Percentiles rank a stretch among this genome's conserved stretches.
phyloP scores from a whole-genome alignment of 495 filamentous ascomycete species.

The Penicillium pancosmium region DNA sequence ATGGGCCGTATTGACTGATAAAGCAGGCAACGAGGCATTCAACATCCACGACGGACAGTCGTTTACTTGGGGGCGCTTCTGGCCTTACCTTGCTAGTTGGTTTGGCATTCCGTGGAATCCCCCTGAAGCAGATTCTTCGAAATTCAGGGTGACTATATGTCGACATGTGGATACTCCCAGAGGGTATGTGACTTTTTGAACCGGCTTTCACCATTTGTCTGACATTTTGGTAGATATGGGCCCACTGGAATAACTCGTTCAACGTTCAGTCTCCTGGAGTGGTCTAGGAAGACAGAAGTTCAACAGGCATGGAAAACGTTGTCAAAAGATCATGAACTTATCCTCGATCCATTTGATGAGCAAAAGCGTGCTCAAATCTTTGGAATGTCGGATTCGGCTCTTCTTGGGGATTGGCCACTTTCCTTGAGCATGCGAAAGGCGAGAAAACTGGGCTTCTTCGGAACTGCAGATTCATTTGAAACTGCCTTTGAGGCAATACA shows the following conservation, averaged over 20 bases:
- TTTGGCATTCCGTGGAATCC: conserved; percentile 32
- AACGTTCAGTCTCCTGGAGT: neutral
- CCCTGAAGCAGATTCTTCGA: conserved; percentile 21
- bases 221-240: neutral
- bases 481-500: conserved; percentile 1
- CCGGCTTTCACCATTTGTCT: neutral
- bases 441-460: neutral
- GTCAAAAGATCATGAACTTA: neutral
- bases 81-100: conserved; percentile 47
- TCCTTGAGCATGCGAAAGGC: conserved; percentile 5
- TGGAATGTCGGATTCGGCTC: conserved; percentile 2
- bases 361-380: neutral
- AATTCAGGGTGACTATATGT: conserved; percentile 15
- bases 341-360: neutral
- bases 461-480: conserved; percentile 3
- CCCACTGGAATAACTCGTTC: conserved; percentile 1
- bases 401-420: conserved; percentile 1
- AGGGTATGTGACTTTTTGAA: neutral
- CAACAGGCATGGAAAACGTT: neutral
- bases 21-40: conserved; percentile 41
- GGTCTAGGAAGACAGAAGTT: neutral
- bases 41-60: conserved; percentile 44
- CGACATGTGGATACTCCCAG: conserved; percentile 8
- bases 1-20: conserved; percentile 45
- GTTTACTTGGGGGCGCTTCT: conserved; percentile 45